Base-by-base conservation (phyloP, 345 rosid genomes). In the Pugionium dolabratum region DNA sequence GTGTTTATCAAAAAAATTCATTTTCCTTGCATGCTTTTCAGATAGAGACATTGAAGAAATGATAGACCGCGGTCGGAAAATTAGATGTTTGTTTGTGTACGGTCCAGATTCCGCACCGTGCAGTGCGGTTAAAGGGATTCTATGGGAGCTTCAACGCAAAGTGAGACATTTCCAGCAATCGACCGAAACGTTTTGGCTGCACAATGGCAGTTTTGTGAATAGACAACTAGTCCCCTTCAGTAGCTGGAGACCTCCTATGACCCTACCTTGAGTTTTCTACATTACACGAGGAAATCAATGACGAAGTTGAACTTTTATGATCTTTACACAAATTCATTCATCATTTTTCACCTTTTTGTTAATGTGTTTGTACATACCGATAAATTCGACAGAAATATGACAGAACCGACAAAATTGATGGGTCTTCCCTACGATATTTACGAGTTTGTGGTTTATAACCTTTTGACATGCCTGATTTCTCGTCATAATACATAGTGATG, bases 121-220 rank as follows among this genome's bases (percentile, higher is more conserved):
- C 66, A 90, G 97, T 46, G 90, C 97, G 28, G 85, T 83, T 77
- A 78, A 65, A 75, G 99, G 92, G 62, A 76, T 94, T 63, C 6
- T 94, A 65, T 90, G 96, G 99, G 97, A 94, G 72, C 92, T 94
- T 66, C 99, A 90, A 69, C 84, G 92, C 62, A 94, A 88, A 82
- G 90, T 84, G 59, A 84, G 97, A 85, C 81, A 78, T 41, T 94
- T 94, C 70, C 96, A 94, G 61, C 99, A 83, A 51, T 94, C 97
- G 4, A 69, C 88, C 0, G 97, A 86, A 75, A 94, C 99, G 54
- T 94, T 90, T 79, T 94, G 99, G 99, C 81, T 94, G 77, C 99
- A 88, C 75, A 85, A 94, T 75, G 75, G 79, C 32, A 76, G 96
- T 41, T 42, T 83, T 51, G 89, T 90, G 50, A 86, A 86, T 54